phyloP scores from a whole-genome alignment of 2,329 filamentous ascomycete species.

The Aureobasidium leucospermi region DNA sequence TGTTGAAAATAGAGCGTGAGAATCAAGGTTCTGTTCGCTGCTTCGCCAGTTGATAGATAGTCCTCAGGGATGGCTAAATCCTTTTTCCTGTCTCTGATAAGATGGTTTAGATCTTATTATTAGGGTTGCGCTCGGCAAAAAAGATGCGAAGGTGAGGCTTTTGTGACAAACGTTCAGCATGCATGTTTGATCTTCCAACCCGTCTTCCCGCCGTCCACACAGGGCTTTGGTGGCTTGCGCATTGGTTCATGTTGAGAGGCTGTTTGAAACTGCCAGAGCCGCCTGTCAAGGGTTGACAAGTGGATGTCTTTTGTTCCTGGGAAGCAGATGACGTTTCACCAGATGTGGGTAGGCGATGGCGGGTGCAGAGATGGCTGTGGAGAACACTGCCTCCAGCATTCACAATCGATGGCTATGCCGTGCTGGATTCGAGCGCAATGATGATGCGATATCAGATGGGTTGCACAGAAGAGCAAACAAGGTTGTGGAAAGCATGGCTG shows the following conservation, averaged over 20 bases:
- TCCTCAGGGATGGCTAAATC: not conserved
- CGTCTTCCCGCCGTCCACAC: not conserved
- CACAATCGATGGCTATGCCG: not conserved
- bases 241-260: constrained; percentile 4
- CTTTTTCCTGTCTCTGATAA: not conserved
- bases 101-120: not conserved
- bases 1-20: not conserved
- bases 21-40: not conserved
- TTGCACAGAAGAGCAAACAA: not conserved
- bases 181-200: constrained; percentile 9
- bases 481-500: not conserved
- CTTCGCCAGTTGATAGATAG: not conserved
- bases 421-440: not conserved
- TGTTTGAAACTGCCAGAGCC: constrained; percentile 11
- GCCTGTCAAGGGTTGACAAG: not conserved
- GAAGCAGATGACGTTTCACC: not conserved
- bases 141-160: not conserved
- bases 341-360: not conserved
- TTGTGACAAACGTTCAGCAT: constrained; percentile 1
- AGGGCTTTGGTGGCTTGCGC: constrained; percentile 1
- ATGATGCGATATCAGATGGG: not conserved
- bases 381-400: not conserved
- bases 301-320: not conserved
- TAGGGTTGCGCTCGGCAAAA: constrained; percentile 3
- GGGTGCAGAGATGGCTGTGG: not conserved